Evolutionary conservation across 306 rosid species (phyloP).

Genomic region (Hylodesmum podocarpum): DNA sequence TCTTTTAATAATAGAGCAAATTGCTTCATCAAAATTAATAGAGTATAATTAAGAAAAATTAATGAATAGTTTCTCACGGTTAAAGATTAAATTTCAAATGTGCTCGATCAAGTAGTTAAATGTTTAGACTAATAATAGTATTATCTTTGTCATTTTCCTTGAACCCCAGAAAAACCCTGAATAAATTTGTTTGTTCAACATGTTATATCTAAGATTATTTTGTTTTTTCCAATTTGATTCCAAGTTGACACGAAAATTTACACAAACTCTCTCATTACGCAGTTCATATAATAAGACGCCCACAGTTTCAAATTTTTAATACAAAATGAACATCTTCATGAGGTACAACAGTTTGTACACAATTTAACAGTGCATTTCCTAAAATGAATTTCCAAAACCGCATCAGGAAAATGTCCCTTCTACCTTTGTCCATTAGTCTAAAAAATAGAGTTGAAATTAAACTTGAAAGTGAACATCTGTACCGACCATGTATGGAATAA

Average conservation of each 20-base stretch:
- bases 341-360: neutral
- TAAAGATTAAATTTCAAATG: too few species aligned
- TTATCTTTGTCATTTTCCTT: neutral
- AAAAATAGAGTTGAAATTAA: too few species aligned
- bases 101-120: too few species aligned
- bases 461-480: constrained; percentile 39
- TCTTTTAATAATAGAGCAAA: neutral
- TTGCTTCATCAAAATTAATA: neutral
- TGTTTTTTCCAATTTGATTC: neutral
- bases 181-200: neutral
- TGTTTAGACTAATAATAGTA: neutral
- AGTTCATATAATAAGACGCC: neutral
- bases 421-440: neutral
- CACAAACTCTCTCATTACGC: neutral
- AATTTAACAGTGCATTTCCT: neutral
- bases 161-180: neutral
- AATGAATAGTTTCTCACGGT: neutral
- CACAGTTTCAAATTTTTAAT: neutral
- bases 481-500: too few species aligned
- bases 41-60: neutral
- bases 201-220: neutral
- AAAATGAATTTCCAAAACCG: constrained; percentile 17
- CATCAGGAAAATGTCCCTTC: constrained; percentile 24
- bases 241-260: neutral
- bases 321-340: neutral